phyloP scores from a whole-genome alignment of 2,329 filamentous ascomycete genomes.

The Verruconis gallopava region DNA sequence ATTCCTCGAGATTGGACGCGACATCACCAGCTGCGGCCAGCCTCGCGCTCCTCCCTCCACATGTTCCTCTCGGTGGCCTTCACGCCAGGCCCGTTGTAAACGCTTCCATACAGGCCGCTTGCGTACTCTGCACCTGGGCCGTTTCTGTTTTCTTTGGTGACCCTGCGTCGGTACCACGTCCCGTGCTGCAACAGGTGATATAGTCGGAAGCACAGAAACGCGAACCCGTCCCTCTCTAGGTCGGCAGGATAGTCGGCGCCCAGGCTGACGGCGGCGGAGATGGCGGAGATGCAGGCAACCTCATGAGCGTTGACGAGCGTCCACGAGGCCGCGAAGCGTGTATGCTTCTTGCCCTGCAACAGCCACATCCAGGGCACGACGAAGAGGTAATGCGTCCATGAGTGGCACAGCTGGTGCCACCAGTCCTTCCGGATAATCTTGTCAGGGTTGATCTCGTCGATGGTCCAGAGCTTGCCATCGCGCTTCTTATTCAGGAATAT shows the following conservation, averaged over 20 bases:
- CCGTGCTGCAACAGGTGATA: conserved; percentile 51
- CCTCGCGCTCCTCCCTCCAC: conserved; percentile 37
- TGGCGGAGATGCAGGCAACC: conserved; percentile 56
- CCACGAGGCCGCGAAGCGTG: conserved; percentile 53
- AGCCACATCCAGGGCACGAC: conserved; percentile 63
- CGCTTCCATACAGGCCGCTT: conserved; percentile 44
- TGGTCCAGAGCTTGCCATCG: conserved; percentile 44
- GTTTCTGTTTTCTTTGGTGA: conserved; percentile 22
- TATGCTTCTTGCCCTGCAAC: conserved; percentile 51
- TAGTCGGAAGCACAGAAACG: conserved; percentile 46
- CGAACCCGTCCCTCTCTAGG: conserved; percentile 48
- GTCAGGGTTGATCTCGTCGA: conserved; percentile 42
- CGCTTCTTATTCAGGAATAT: conserved; percentile 50
- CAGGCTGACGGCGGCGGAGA: conserved; percentile 55
- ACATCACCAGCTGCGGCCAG: conserved; percentile 13
- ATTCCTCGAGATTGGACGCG: no score
- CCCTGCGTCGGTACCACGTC: conserved; percentile 42
- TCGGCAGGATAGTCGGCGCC: conserved; percentile 53
- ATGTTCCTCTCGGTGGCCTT: conserved; percentile 38
- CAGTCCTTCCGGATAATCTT: conserved; percentile 52
- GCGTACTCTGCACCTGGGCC: conserved; percentile 43
- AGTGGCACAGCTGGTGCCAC: conserved; percentile 56
- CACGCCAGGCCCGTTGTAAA: conserved; percentile 47
- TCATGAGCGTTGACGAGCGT: conserved; percentile 60
- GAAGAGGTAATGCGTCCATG: conserved; percentile 49